Percentiles rank a stretch among this genome's conserved stretches.
These are phyloP conservation scores for Candolleomyces aberdarensis DNA, from an alignment of 768 basidiomycete genomes.

Conservation along the genomic window DNA sequence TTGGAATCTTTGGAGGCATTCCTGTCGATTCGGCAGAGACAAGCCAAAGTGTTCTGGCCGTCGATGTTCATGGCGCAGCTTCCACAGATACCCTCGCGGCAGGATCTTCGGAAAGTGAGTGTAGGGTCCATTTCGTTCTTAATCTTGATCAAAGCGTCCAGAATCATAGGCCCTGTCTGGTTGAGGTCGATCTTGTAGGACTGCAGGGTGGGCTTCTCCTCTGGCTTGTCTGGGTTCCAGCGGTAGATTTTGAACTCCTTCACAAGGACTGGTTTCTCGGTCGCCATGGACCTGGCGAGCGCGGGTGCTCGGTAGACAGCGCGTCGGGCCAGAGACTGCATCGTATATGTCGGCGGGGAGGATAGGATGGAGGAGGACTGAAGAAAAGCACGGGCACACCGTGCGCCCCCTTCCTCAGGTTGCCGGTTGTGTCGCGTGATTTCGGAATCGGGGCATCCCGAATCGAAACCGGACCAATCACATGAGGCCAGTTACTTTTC, in stretches of 20 bases:
- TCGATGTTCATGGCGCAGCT: conserved; percentile 99
- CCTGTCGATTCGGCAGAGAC: conserved; percentile 92
- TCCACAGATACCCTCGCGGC: conserved; percentile 95
- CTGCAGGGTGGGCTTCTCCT: conserved; percentile 87
- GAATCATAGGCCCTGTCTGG: conserved; percentile 94
- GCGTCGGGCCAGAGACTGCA: conserved; percentile 9
- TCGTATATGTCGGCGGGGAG: conserved; percentile 9
- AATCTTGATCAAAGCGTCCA: conserved; percentile 96
- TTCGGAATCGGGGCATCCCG: conserved; percentile 15
- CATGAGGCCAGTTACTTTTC: conserved; percentile 11
- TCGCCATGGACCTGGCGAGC: conserved; percentile 16
- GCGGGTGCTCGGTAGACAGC: conserved; percentile 6
- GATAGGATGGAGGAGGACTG: conserved; percentile 9
- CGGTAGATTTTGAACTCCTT: conserved; percentile 99
- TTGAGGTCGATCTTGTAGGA: conserved; percentile 90
- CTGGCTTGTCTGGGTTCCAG: conserved; percentile 97
- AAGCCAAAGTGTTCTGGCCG: conserved; percentile 96
- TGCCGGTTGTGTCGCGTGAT: conserved; percentile 17
- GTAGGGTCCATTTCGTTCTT: conserved; percentile 99
- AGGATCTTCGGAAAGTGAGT: conserved; percentile 91
- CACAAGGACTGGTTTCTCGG: conserved; percentile 64
- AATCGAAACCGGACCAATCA: conserved; percentile 16
- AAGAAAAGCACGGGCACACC: conserved; percentile 11
- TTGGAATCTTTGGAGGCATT: conserved; percentile 68
- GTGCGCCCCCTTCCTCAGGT: background rate